Evolutionary conservation across 2,329 filamentous ascomycete species (phyloP), one percentile per base, ranked within the genome.

Genomic region (Grosmannia penicillata): DNA sequence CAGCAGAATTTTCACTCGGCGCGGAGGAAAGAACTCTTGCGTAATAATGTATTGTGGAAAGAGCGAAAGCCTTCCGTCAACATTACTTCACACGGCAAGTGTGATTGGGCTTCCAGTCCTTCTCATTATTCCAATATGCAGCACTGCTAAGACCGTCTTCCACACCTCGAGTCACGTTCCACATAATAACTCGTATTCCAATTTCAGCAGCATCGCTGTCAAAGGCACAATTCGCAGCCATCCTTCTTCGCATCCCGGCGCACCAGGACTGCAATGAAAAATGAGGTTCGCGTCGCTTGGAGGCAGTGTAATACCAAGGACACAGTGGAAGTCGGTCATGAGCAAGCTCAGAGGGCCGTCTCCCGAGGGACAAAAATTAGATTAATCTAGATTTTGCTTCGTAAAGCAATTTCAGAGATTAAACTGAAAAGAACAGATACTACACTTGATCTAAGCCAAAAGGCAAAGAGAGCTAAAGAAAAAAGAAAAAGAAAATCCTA

Each of bases 341-440:
- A 63, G 76, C 78, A 81, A 82, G 79, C 76, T 68, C 75, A 81
- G 78, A 72, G 76, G 70, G 49, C 48, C 53, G 58, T 54, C 49
- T 54, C 56, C 60, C 70, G 48, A 43, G 50, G 43, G 58, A 49
- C 67, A 83, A 83, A 79, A 82, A 87, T 84, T 70, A 68, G 78
- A 75, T 74, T 83, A 86, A 87, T 83, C 78, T 75, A 66, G 68
- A 70, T 72, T 73, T 68, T 67, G 66, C 66, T 67, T 75, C 68
- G 65, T 82, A 72, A 75, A 68, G 66, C 68, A 70, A 71, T 85
- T 82, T 80, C 80, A 87, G 81, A 81, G 78, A 85, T 86, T 86
- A 87, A 86, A 85, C 82, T 87, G 78, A 84, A 82, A 85, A 86
- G 81, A 87, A 86, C 80, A 84, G 79, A 83, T 85, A 85, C 80